Base-by-base conservation (phyloP, 2,329 filamentous ascomycete species). In the Didymella exigua region DNA sequence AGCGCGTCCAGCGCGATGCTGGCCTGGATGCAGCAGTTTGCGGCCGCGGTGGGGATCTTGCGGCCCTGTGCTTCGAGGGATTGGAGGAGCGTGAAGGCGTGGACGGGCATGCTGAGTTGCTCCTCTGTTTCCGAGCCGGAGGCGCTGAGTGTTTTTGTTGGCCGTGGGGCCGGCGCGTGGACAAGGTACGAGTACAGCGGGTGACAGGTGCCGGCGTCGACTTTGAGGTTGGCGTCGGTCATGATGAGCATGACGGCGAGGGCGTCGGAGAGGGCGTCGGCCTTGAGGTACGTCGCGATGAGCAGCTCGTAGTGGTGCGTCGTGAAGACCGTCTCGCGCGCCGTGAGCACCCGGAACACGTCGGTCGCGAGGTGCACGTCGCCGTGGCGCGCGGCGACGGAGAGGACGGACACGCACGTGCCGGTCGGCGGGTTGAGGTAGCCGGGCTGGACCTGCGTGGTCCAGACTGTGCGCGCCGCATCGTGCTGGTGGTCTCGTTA, bases 291-390 rank as follows among this genome's bases (percentile, higher is more conserved):
- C 4, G 89, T 83, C 53, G 90, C 86, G 6, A 93, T 78, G 24
- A 97, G 81, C 24, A 88, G 82, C 72, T 96, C 91, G 74, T 95
- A 96, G 70, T 97, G 91, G 58, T 89, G 81, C 5, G 82, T 75
- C 8, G 81, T 78, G 31, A 92, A 79, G 34, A 82, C 79, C 1
- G 83, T 81, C 13, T 81, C 81, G 21, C 86, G 82, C 8, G 82
- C 78, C 4, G 82, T 81, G 16, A 93, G 80, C 47, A 87, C 76
- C 21, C 86, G 82, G 58, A 96, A 85, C 26, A 89, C 89, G 26
- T 88, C 84, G 5, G 86, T 87, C 1, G 89, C 90, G 9, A 97
- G 80, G 0, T 79, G 74, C 1, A 85, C 77, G 69, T 96, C 89
- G 19, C 85, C 86, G 54, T 86, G 76, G 23, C 85, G 83, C 2